Percentiles rank a stretch among this genome's conserved stretches.
Conservation (phyloP, 1,139 yeast genomes). For the Nakaseomyces nivariensis region DNA sequence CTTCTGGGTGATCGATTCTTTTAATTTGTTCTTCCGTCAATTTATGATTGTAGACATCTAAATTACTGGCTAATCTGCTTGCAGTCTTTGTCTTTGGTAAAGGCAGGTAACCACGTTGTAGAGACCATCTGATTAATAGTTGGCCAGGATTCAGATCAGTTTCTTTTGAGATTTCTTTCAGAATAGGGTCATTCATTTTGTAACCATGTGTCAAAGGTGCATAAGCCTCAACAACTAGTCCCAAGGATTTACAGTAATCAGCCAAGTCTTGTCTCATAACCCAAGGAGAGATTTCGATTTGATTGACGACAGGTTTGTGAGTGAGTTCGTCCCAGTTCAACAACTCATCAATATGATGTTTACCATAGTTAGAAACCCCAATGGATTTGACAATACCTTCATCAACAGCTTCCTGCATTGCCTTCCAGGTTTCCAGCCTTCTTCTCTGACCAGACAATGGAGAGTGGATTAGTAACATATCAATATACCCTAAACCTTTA, state of each 20-base stretch:
- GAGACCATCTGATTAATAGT: conserved; percentile 41
- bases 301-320: conserved; percentile 53
- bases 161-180: conserved; percentile 32
- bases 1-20: conserved; percentile 40
- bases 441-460: conserved; percentile 45
- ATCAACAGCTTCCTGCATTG: conserved; percentile 58
- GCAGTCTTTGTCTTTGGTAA: conserved; percentile 58
- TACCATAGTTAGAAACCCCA: conserved; percentile 65
- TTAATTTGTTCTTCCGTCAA: conserved; percentile 39
- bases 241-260: conserved; percentile 41
- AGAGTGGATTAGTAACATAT: conserved; percentile 48
- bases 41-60: conserved; percentile 41
- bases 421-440: conserved; percentile 48
- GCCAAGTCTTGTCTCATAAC: conserved; percentile 56
- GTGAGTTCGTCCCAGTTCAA: conserved; percentile 43
- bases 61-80: conserved; percentile 39
- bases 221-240: conserved; percentile 55
- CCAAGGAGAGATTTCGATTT: conserved; percentile 72
- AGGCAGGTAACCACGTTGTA: conserved; percentile 57
- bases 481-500: conserved; percentile 36
- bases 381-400: conserved; percentile 45
- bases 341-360: conserved; percentile 50
- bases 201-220: conserved; percentile 61
- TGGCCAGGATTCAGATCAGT: conserved; percentile 34
- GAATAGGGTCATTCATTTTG: conserved; percentile 41